A percentile compares a stretch with the other conserved stretches of the same genome.
These are phyloP conservation scores for Aspergillus niger DNA, from an alignment of 2,329 filamentous ascomycete species.

Conservation along the genomic window DNA sequence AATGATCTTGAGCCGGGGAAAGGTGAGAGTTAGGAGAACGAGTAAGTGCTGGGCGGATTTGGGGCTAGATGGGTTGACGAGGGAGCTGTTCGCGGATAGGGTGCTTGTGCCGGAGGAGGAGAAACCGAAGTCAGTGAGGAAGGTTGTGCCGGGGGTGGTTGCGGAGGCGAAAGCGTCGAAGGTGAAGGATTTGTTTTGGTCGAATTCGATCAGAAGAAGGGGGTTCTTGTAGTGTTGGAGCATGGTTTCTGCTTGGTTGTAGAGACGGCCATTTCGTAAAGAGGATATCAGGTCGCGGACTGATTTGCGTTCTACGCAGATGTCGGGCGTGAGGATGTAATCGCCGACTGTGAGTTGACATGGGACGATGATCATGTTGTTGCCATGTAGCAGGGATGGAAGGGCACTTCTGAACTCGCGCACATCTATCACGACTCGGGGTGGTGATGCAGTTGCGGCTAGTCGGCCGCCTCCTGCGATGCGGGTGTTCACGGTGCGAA, in stretches of 20 bases:
- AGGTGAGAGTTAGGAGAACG: conserved; percentile 87
- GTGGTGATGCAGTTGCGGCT: conserved; percentile 79
- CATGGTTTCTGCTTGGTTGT: conserved; percentile 91
- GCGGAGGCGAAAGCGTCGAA: conserved; percentile 66
- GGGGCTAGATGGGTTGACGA: conserved; percentile 62
- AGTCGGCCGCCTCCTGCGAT: conserved; percentile 91
- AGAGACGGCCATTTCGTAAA: conserved; percentile 87
- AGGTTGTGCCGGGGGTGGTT: conserved; percentile 42
- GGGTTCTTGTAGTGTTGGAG: conserved; percentile 85
- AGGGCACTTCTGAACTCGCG: conserved; percentile 93
- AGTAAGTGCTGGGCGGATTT: conserved; percentile 89
- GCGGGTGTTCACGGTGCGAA: conserved; percentile 92
- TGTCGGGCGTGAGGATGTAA: conserved; percentile 87
- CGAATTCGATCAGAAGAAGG: conserved; percentile 95
- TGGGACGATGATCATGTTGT: conserved; percentile 83
- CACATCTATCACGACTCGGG: conserved; percentile 90
- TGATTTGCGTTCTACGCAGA: conserved; percentile 94
- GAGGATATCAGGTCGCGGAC: conserved; percentile 88
- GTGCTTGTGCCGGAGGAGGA: conserved; percentile 51
- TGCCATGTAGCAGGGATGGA: conserved; percentile 85
- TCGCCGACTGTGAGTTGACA: conserved; percentile 97
- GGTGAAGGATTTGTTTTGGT: conserved; percentile 95
- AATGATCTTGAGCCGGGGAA: conserved; percentile 84
- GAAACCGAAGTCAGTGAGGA: conserved; percentile 57
- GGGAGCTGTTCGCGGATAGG: conserved; percentile 60